Evolutionary conservation across 208 protist genomes (phyloP), one percentile per base, ranked within the genome.

Genomic region (Trypanosoma scelopori): DNA sequence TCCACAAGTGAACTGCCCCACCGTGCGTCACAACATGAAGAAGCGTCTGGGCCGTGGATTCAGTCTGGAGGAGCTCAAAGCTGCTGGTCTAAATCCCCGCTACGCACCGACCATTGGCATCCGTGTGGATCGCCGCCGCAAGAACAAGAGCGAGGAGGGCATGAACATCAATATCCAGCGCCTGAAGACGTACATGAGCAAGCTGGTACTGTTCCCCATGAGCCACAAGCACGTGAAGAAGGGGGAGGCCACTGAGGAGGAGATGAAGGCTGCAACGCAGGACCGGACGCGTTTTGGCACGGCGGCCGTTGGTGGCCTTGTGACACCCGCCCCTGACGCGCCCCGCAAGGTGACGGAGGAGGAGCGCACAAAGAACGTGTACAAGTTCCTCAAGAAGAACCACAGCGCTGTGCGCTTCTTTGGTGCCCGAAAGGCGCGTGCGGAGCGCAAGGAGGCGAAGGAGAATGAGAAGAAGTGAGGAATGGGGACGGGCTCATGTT

Each of bases 21-120:
- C 97, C 32, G 70, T 92, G 58, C 88, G 92, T 69, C 98, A 99
- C 92, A 99, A 99, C 96, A 97, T 93, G 76, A 97, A 98, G 85
- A 66, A 88, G 51, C 84, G 97, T 55, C 74, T 88, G 42, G 98
- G 98, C 65, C 94, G 96, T 78, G 98, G 98, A 65, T 99, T 99
- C 91, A 97, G 97, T 16, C 71, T 95, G 22, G 85, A 84, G 30
- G 98, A 99, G 89, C 80, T 99, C 27, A 97, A 98, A 85, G 92
- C 86, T 59, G 94, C 85, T 52, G 91, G 87, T 37, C 49, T 98
- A 25, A 89, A 74, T 76, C 66, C 83, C 53, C 63, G 68, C 42
- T 91, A 92, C 52, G 98, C 98, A 52, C 71, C 67, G 55, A 98
- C 97, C 41, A 96, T 99, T 63, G 98, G 98, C 70, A 98, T 99